Evolutionary conservation across 306 rosid species (phyloP).

Genomic region (Castanea sativa): DNA sequence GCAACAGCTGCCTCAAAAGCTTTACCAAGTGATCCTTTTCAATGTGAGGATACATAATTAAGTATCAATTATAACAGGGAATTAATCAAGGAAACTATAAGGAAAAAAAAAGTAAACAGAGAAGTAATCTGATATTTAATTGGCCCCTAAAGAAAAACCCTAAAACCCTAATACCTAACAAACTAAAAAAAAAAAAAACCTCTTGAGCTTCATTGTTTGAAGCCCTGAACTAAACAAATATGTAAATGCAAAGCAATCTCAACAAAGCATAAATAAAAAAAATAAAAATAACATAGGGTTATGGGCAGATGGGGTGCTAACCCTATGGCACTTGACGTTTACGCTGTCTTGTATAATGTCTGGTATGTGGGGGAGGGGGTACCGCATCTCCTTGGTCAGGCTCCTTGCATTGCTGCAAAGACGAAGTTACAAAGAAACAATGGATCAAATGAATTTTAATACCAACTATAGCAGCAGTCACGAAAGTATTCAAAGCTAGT

Average conservation of each 20-base stretch:
- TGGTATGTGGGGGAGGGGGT: too few species aligned
- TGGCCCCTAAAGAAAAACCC: background rate
- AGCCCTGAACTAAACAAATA: background rate
- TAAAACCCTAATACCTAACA: background rate
- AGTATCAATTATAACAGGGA: conserved; percentile 17
- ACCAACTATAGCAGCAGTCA: too few species aligned
- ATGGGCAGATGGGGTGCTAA: too few species aligned
- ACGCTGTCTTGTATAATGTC: too few species aligned
- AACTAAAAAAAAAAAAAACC: background rate
- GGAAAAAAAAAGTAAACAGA: conserved; percentile 3
- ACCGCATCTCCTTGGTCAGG: too few species aligned
- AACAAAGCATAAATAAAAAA: background rate
- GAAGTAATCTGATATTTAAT: conserved; percentile 10
- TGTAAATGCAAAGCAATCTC: background rate
- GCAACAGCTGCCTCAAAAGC: conserved; percentile 86
- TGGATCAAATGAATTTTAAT: too few species aligned
- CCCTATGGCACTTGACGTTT: too few species aligned
- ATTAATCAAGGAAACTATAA: conserved; percentile 22
- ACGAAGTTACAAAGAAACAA: too few species aligned
- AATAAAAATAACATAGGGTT: background rate
- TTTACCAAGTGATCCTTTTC: conserved; percentile 86
- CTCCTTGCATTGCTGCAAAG: too few species aligned
- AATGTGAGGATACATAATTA: conserved; percentile 77
- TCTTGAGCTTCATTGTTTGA: conserved; percentile 3
- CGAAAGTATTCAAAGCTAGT: too few species aligned